These are phyloP conservation scores for Aspergillus taichungensis DNA, from an alignment of 495 filamentous ascomycete species.

Conservation along the genomic window DNA sequence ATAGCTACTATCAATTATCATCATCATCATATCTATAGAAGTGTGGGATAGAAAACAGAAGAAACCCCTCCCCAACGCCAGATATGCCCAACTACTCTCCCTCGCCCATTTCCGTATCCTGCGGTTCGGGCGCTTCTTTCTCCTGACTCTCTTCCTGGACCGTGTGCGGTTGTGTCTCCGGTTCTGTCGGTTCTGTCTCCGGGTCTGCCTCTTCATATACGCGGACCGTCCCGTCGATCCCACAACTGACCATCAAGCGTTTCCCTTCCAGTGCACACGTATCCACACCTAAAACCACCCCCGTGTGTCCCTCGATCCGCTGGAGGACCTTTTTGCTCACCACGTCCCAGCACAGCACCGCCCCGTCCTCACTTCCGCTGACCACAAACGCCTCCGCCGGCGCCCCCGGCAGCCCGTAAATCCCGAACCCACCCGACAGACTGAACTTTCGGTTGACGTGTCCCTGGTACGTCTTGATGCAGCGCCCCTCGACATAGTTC, in stretches of 20 bases:
- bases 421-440: constrained; percentile 70
- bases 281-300: constrained; percentile 81
- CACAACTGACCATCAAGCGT: constrained; percentile 50
- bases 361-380: constrained; percentile 79
- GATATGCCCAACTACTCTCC: constrained; percentile 2
- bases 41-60: too few relatives aligned
- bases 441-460: constrained; percentile 80
- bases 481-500: constrained; percentile 83
- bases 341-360: constrained; percentile 84
- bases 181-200: neutral
- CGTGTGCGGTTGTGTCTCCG: neutral
- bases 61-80: too few relatives aligned
- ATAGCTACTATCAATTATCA: too few relatives aligned
- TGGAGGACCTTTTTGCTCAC: constrained; percentile 75
- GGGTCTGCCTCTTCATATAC: constrained; percentile 44
- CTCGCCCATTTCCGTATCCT: constrained; percentile 17
- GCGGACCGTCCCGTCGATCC: constrained; percentile 54
- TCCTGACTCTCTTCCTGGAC: neutral
- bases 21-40: too few relatives aligned
- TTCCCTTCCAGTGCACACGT: constrained; percentile 33
- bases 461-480: constrained; percentile 95
- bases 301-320: constrained; percentile 58
- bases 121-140: neutral
- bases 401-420: constrained; percentile 40
- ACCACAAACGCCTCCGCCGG: constrained; percentile 55